Base-by-base conservation (phyloP, 192 early-diverging fungal genomes). In the Phlyctochytrium bullatum region DNA sequence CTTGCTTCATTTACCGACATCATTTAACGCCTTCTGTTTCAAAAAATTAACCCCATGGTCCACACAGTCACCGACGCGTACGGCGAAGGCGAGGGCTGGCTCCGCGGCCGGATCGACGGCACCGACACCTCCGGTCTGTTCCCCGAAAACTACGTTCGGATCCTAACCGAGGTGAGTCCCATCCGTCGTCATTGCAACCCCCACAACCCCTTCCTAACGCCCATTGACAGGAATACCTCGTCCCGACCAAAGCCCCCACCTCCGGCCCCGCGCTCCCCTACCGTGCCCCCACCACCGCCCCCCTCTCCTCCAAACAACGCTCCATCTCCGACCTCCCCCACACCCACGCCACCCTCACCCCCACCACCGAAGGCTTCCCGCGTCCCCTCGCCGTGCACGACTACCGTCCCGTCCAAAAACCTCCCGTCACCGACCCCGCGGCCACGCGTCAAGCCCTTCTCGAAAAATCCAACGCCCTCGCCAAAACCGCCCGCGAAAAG, bases 141-240 rank as follows among this genome's bases (percentile, higher is more conserved):
- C 64, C 86, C 86, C 35, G 76, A 77, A 47, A 88, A 88, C 65
- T 86, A 88, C 62, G 84, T 82, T 20, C 6, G 20, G 17, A 32
- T 30, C 14, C 62, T 72, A 25, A 62, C 64, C 14, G 33, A 52
- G 64, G 16, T 47, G 40, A 47, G 40, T 47, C 20, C 40, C 40
- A 47, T 47, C 40, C 40, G 40, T 20, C 40, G 20, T 47, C 20
- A 6, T 47, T 47, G 6, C 40, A 14, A 47, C 40, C 40, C 6
- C 6, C 40, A 47, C 40, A 6, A 47, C 20, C 40, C 40, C 20
- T 20, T 14, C 40, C 40, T 14, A 47, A 6, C 40, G 10, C 6
- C 40, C 40, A 47, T 47, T 20, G 10, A 14, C 40, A 47, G 40
- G 40, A 47, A 47, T 47, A 47, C 40, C 6, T 47, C 40, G n/a